Conservation (phyloP, 768 basidiomycete species). For the Asterophora lycoperdoides region DNA sequence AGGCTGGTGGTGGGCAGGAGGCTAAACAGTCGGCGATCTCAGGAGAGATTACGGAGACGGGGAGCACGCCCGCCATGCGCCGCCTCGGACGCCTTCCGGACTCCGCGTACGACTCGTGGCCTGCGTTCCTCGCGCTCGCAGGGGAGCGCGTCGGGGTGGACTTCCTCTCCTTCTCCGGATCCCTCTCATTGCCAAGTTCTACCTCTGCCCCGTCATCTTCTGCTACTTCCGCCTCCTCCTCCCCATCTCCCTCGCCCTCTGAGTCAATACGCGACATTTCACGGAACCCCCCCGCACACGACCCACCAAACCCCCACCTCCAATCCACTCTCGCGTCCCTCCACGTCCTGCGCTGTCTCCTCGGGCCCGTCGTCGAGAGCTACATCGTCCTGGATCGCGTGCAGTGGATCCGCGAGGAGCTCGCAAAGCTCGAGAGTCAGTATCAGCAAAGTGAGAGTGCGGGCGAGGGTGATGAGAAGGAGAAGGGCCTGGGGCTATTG, state of each 20-base stretch:
- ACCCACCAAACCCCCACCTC: constrained; percentile 19
- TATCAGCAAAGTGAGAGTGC: too few relatives aligned
- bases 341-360: constrained; percentile 61
- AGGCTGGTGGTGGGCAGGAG: too few relatives aligned
- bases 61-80: constrained; percentile 37
- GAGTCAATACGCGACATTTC: too few relatives aligned
- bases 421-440: too few relatives aligned
- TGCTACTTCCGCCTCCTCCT: too few relatives aligned
- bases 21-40: too few relatives aligned
- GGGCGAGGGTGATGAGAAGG: too few relatives aligned
- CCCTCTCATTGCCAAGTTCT: too few relatives aligned
- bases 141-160: constrained; percentile 26
- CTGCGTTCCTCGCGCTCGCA: constrained; percentile 36
- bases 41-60: constrained; percentile 24
- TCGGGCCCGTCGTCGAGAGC: constrained; percentile 67
- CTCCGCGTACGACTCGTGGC: constrained; percentile 46
- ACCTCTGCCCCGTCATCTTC: too few relatives aligned
- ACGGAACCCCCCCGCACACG: too few relatives aligned
- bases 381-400: constrained; percentile 60
- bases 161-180: neutral
- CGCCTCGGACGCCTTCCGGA: constrained; percentile 47
- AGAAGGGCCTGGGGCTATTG: too few relatives aligned
- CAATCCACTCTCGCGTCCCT: constrained; percentile 50
- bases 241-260: too few relatives aligned
- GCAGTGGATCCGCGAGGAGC: constrained; percentile 48